Evolutionary conservation across 2,329 filamentous ascomycete genomes (phyloP).

Genomic region (Beauveria rudraprayagi): DNA sequence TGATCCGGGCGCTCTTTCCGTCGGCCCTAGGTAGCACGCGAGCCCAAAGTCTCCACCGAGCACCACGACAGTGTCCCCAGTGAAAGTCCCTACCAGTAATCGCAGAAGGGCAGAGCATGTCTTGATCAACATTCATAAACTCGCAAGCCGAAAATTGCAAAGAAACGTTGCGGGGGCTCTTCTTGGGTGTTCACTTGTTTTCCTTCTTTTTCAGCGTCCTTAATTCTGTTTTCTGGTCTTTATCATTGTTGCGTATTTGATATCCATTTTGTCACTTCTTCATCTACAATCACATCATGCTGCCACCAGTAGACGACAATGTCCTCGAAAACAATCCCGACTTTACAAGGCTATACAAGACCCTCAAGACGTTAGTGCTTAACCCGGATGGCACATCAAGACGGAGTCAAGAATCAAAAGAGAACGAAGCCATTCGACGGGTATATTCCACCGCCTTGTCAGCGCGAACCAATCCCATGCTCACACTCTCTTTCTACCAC

Average conservation of each 20-base stretch:
- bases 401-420: constrained; percentile 39
- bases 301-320: constrained; percentile 49
- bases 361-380: constrained; percentile 43
- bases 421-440: constrained; percentile 40
- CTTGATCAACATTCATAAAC: not conserved
- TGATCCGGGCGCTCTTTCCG: constrained; percentile 6
- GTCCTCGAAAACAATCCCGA: constrained; percentile 50
- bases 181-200: not conserved
- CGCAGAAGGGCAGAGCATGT: not conserved
- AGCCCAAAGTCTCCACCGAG: not conserved
- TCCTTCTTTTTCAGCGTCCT: not conserved
- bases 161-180: not conserved
- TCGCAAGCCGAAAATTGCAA: not conserved
- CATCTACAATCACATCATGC: constrained; percentile 30
- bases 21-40: not conserved
- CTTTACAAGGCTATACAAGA: constrained; percentile 49
- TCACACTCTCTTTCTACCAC: not conserved
- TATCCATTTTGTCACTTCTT: not conserved
- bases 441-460: constrained; percentile 25
- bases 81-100: not conserved
- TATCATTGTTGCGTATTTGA: not conserved
- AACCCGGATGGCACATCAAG: constrained; percentile 51
- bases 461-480: not conserved
- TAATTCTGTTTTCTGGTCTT: not conserved
- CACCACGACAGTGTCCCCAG: not conserved